Evolutionary conservation across 495 filamentous ascomycete genomes (phyloP).

Genomic region (Trichoderma erinaceum): DNA sequence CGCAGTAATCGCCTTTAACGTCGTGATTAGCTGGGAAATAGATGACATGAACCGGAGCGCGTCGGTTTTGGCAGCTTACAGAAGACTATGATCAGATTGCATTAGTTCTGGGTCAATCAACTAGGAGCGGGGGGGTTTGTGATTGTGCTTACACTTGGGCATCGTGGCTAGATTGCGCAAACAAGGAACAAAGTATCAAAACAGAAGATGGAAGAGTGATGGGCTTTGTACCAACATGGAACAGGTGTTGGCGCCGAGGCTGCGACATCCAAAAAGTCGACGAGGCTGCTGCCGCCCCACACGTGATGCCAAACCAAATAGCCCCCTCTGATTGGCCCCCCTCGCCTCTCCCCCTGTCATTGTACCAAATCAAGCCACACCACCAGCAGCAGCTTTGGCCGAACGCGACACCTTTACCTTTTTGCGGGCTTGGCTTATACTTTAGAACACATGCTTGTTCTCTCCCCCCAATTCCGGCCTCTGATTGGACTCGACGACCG

Average conservation of each 20-base stretch:
- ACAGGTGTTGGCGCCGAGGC: neutral
- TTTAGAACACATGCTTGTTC: neutral
- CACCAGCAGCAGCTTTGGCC: neutral
- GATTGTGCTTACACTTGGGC: conserved; percentile 37
- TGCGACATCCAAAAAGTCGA: neutral
- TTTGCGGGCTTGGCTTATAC: neutral
- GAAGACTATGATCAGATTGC: conserved; percentile 35
- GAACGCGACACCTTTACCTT: conserved; percentile 9
- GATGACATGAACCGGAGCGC: neutral
- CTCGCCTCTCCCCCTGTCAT: neutral
- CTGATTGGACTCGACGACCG: conserved; percentile 1
- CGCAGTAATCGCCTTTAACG: conserved; percentile 72
- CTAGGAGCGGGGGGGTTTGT: conserved; percentile 17
- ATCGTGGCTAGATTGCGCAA: conserved; percentile 28
- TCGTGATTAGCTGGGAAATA: neutral
- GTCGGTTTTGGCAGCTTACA: conserved; percentile 35
- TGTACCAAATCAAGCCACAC: neutral
- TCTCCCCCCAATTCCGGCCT: neutral
- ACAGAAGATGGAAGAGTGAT: neutral
- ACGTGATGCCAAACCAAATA: neutral
- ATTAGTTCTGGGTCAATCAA: conserved; percentile 21
- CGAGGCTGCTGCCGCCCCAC: conserved; percentile 5
- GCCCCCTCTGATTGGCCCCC: neutral
- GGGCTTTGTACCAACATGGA: neutral
- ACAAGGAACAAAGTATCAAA: neutral